Percentiles rank a stretch among this genome's conserved stretches.
Conservation (phyloP, 169 alveolate genomes). For the Cryptosporidium tyzzeri region DNA sequence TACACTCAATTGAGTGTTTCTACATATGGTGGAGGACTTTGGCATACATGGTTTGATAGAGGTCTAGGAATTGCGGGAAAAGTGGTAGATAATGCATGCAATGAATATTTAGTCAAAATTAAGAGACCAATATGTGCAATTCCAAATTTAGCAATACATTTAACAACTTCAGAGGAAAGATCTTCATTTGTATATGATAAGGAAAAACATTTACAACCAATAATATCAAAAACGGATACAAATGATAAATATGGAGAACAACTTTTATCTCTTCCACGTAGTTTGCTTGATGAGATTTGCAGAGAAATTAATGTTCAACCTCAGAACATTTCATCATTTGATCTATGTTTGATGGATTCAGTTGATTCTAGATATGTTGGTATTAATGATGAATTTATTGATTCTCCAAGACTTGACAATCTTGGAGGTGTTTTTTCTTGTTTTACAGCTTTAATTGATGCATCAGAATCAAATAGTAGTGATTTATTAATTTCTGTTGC, state of each 20-base stretch:
- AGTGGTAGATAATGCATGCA: conserved; percentile 88
- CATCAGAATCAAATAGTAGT: conserved; percentile 76
- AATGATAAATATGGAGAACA: conserved; percentile 45
- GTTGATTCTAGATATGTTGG: conserved; percentile 92
- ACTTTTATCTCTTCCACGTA: conserved; percentile 45
- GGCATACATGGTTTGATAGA: conserved; percentile 99
- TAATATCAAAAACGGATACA: conserved; percentile 72
- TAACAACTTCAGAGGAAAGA: conserved; percentile 89
- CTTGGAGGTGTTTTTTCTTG: conserved; percentile 91
- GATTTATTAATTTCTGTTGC: conserved; percentile 83
- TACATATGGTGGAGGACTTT: conserved; percentile 96
- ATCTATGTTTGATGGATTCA: conserved; percentile 92
- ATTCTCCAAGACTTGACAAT: conserved; percentile 94
- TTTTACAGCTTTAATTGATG: conserved; percentile 85
- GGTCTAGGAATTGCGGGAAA: conserved; percentile 96
- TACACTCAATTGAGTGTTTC: conserved; percentile 89
- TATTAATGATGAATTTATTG: conserved; percentile 93
- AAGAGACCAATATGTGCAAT: conserved; percentile 90
- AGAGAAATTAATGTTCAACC: conserved; percentile 26
- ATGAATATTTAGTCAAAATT: conserved; percentile 88
- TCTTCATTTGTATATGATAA: conserved; percentile 84
- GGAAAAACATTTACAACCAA: conserved; percentile 91
- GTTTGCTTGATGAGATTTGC: conserved; percentile 76
- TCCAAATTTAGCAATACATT: conserved; percentile 95
- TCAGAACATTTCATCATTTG: conserved; percentile 84